Base-by-base conservation (phyloP, 2,329 filamentous ascomycete genomes). In the Biscogniauxia sp. region DNA sequence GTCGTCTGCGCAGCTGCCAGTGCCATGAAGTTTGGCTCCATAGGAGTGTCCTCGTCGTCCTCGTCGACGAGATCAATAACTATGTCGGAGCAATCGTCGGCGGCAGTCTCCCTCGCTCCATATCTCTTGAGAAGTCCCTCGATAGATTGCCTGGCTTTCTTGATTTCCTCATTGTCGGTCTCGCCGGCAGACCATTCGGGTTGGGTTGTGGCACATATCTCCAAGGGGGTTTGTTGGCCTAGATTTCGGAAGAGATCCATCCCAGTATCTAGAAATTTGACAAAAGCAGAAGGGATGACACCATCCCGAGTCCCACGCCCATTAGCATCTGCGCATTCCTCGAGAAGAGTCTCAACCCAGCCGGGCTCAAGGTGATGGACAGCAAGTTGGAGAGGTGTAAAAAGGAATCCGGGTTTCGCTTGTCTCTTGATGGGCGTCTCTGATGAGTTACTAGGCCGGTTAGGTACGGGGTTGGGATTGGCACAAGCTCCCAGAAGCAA, bases 371-470 rank as follows among this genome's bases (percentile, higher is more conserved):
- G 54, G 20, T 57, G 23, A 20, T 54, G 54, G 8, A 65, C 55
- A 6, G 63, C 63, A 2, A 57, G 13, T 45, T 65, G 63, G 17
- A 65, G 54, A 3, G 61, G 63, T 1, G 61, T 63, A 54, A 60
- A 61, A 1, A 32, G 57, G 45, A 63, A 65, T 2, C 55, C 53
- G n/a, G 37, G 1, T n/a, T 11, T 17, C 37, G 3, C 15, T 17
- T 45, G 37, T 17, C 13, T 3, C n/a, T n/a, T 45, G 11, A 11
- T 17, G 15, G 37, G 11, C 11, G 15, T 5, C 15, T n/a, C 15
- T 45, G 15, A 3, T 17, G 11, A 5, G 37, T n/a, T 45, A n/a
- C 4, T n/a, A 45, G 13, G 2, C 37, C 11, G 37, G 37, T 17
- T n/a, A 3, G 58, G 56, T 1, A n/a, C 54, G 13, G 61, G 61